Evolutionary conservation across 2,329 filamentous ascomycete species (phyloP).

Genomic region (Teratosphaeria viscida): DNA sequence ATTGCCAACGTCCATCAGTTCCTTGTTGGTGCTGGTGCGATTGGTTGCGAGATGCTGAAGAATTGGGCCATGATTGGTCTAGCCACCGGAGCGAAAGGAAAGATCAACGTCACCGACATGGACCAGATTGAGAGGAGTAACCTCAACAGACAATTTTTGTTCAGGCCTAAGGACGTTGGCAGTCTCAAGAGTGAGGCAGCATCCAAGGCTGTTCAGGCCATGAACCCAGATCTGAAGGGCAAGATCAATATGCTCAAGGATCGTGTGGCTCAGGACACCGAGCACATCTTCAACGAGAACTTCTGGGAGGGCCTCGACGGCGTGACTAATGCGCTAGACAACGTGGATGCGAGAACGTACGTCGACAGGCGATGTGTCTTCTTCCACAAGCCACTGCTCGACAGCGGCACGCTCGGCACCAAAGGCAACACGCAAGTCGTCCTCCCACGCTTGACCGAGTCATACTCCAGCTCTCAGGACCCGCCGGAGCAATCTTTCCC

Average conservation of each 20-base stretch:
- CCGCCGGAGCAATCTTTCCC: slow-evolving; percentile 98
- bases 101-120: slow-evolving; percentile 92
- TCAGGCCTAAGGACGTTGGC: slow-evolving; percentile 86
- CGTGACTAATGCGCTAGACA: slow-evolving; percentile 94
- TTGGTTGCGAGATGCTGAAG: slow-evolving; percentile 98
- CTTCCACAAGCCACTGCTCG: slow-evolving; percentile 91
- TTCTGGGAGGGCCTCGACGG: slow-evolving; percentile 85
- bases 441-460: slow-evolving; percentile 82
- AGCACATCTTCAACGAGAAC: slow-evolving; percentile 84
- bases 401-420: slow-evolving; percentile 95
- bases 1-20: slow-evolving; percentile 84
- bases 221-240: slow-evolving; percentile 86
- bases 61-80: slow-evolving; percentile 99
- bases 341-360: slow-evolving; percentile 92
- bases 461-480: slow-evolving; percentile 93
- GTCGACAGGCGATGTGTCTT: slow-evolving; percentile 95
- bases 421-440: slow-evolving; percentile 98
- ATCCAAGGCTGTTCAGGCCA: slow-evolving; percentile 74
- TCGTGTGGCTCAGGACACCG: slow-evolving; percentile 81
- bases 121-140: slow-evolving; percentile 99
- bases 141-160: slow-evolving; percentile 92
- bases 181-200: slow-evolving; percentile 95
- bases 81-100: slow-evolving; percentile 75
- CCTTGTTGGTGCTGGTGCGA: slow-evolving; percentile 89
- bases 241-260: slow-evolving; percentile 83